Evolutionary conservation across 805 yeast genomes (phyloP).

Genomic region (Candida germanica): DNA sequence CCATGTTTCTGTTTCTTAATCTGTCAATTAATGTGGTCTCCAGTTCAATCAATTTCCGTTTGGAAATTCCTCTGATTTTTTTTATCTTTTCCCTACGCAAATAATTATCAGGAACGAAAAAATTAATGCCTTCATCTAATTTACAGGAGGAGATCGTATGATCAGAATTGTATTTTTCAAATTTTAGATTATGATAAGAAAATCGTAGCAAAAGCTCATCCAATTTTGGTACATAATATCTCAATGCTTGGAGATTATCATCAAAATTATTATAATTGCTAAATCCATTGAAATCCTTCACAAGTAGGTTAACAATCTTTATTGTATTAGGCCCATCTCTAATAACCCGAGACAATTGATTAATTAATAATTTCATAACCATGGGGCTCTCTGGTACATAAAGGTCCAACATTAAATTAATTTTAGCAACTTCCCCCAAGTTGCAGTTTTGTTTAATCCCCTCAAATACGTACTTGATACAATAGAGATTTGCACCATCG

Average conservation of each 20-base stretch:
- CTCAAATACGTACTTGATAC: slow-evolving; percentile 6
- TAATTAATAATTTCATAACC: slow-evolving; percentile 2
- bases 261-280: neutral
- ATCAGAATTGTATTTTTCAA: neutral
- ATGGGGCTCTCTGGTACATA: slow-evolving; percentile 8
- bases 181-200: slow-evolving; percentile 1
- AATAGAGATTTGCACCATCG: slow-evolving; percentile 1
- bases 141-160: neutral
- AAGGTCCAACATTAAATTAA: slow-evolving; percentile 6
- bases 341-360: slow-evolving; percentile 1
- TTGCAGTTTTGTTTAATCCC: slow-evolving; percentile 5
- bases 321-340: slow-evolving; percentile 2
- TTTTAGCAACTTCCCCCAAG: slow-evolving; percentile 5
- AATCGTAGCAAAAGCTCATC: neutral
- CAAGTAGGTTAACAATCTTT: slow-evolving; percentile 1
- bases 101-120: slow-evolving; percentile 6
- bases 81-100: slow-evolving; percentile 1
- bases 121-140: slow-evolving; percentile 1
- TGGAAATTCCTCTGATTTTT: slow-evolving; percentile 6
- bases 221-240: slow-evolving; percentile 4
- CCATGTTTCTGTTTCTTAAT: slow-evolving; percentile 1
- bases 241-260: slow-evolving; percentile 1
- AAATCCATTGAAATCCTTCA: slow-evolving; percentile 7
- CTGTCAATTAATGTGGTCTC: slow-evolving; percentile 6
- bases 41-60: slow-evolving; percentile 4